phyloP scores from a whole-genome alignment of 2,329 filamentous ascomycete species.

The Fusarium chuoi region DNA sequence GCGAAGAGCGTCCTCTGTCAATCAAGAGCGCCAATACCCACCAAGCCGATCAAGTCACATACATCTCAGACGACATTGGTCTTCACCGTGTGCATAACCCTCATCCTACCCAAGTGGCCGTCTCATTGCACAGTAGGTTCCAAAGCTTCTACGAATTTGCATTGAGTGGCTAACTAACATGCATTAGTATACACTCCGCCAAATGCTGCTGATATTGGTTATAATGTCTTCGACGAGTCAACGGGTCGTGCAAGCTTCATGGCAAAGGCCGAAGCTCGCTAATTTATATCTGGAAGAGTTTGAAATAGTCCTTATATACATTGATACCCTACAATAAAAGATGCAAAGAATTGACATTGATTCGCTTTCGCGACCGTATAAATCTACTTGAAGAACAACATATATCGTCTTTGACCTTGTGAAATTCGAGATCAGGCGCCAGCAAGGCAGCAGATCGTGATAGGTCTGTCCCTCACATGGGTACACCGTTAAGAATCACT shows the following conservation, averaged over 20 bases:
- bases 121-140: slow-evolving; percentile 5
- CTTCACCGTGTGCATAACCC: slow-evolving; percentile 14
- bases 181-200: slow-evolving; percentile 4
- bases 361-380: rapidly evolving
- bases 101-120: slow-evolving; percentile 12
- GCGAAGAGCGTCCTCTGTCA: neutral
- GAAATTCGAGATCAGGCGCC: too few relatives aligned
- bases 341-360: neutral
- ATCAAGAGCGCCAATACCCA: neutral
- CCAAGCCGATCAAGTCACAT: slow-evolving; percentile 10
- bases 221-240: slow-evolving; percentile 12
- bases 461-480: neutral
- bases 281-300: neutral
- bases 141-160: rapidly evolving
- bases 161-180: rapidly evolving
- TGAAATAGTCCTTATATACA: neutral
- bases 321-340: neutral
- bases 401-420: rapidly evolving
- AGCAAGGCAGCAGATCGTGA: rapidly evolving
- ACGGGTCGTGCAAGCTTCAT: slow-evolving; percentile 10
- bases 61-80: slow-evolving; percentile 13
- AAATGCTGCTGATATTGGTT: slow-evolving; percentile 14
- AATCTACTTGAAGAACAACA: neutral
- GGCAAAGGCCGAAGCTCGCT: neutral
- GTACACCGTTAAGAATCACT: neutral